Evolutionary conservation across 2,329 filamentous ascomycete genomes (phyloP).

Genomic region (Exophiala dermatitidis): DNA sequence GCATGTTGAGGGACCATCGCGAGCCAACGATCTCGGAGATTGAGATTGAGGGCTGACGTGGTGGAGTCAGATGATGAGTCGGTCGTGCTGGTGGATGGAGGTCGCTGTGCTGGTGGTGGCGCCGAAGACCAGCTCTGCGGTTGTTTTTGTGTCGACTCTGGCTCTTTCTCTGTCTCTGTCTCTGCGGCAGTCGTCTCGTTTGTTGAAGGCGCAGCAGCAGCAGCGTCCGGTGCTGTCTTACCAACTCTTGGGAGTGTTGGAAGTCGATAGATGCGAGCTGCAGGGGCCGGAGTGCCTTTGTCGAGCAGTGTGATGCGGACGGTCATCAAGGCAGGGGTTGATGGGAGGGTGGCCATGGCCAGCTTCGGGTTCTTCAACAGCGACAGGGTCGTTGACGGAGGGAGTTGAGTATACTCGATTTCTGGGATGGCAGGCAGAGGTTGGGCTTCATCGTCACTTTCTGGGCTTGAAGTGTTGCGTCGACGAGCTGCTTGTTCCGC

Average conservation of each 20-base stretch:
- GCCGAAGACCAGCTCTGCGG: constrained; percentile 8
- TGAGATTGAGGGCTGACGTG: constrained; percentile 30
- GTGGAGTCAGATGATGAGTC: constrained; percentile 4
- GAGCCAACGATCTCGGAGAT: constrained; percentile 65
- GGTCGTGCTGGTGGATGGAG: constrained; percentile 5
- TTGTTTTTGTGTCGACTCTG: background rate
- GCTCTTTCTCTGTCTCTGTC: background rate
- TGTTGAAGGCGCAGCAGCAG: background rate
- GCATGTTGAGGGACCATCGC: constrained; percentile 39
- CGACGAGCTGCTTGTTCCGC: constrained; percentile 5
- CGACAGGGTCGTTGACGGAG: constrained; percentile 33
- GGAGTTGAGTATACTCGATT: constrained; percentile 35
- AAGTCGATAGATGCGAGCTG: constrained; percentile 80
- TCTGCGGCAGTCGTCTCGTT: background rate
- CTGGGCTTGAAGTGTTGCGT: constrained; percentile 19
- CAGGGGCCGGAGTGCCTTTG: constrained; percentile 62
- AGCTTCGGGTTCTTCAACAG: constrained; percentile 30
- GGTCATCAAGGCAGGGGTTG: constrained; percentile 44
- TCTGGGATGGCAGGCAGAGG: constrained; percentile 26
- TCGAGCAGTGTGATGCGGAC: constrained; percentile 60
- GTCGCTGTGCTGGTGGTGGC: constrained; percentile 9
- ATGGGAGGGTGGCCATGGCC: constrained; percentile 19
- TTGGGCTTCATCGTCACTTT: constrained; percentile 15
- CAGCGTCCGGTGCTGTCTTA: too few species aligned
- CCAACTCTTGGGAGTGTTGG: constrained; percentile 37